phyloP scores from a whole-genome alignment of 23 red algal genomes.

The Gracilaria caudata region DNA sequence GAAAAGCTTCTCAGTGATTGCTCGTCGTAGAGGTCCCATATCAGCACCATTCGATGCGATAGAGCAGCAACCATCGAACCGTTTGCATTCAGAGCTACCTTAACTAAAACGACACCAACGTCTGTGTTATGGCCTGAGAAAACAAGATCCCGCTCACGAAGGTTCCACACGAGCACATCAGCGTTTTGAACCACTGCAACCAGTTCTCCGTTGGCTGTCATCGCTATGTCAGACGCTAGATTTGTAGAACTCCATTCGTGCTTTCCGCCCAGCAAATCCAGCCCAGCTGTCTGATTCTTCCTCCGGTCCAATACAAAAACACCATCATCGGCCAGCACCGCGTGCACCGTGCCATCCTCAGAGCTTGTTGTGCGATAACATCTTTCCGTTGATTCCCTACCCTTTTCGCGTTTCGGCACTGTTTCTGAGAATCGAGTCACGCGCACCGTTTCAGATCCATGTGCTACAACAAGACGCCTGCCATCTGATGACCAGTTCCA shows the following conservation, averaged over 20 bases:
- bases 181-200: not conserved
- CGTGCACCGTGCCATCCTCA: not conserved
- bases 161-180: not conserved
- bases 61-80: not conserved
- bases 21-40: not conserved
- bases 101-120: not conserved
- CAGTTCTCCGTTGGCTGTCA: not conserved
- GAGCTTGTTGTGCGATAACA: not conserved
- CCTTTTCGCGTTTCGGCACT: not conserved
- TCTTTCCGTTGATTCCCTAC: not conserved
- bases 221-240: not conserved
- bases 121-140: not conserved
- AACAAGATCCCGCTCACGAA: not conserved
- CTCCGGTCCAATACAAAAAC: slow-evolving; percentile 3
- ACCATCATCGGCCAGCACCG: not conserved
- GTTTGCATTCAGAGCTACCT: not conserved
- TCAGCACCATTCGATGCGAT: not conserved
- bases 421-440: slow-evolving; percentile 12
- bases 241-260: not conserved
- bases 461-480: not conserved
- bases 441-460: not conserved
- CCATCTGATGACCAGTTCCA: not conserved
- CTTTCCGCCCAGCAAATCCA: not conserved
- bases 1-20: not conserved
- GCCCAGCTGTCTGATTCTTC: not conserved